A percentile compares a stretch with the other conserved stretches of the same genome.
Evolutionary conservation across 148 eudicot genomes (phyloP).

Genomic region (Dianthus caryophyllus): DNA sequence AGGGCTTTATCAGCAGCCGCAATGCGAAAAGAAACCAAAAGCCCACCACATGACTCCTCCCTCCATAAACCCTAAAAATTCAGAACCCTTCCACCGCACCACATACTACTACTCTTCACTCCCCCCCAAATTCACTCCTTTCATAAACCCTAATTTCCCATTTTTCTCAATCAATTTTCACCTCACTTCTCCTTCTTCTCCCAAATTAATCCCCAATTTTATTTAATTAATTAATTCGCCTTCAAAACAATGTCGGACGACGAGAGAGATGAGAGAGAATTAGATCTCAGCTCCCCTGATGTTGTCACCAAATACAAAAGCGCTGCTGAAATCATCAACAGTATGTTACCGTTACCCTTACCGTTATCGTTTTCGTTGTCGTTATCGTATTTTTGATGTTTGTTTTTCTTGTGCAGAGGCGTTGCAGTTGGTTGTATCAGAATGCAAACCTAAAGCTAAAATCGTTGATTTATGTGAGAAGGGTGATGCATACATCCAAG

Average conservation of each 20-base stretch:
- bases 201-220: neutral
- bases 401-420: conserved; percentile 48
- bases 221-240: neutral
- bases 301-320: conserved; percentile 92
- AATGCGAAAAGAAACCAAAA: too few species aligned
- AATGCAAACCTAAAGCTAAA: conserved; percentile 82
- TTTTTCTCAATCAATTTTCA: neutral
- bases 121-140: neutral
- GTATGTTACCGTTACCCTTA: conserved; percentile 25
- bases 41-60: neutral
- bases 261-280: conserved; percentile 87
- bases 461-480: conserved; percentile 85
- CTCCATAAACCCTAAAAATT: conserved; percentile 17
- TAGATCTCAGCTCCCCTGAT: conserved; percentile 84
- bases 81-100: neutral
- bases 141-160: conserved; percentile 12
- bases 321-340: conserved; percentile 91
- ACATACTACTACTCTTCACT: too few species aligned
- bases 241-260: conserved; percentile 65
- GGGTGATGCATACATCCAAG: conserved; percentile 61
- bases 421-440: conserved; percentile 68
- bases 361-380: neutral
- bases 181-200: neutral
- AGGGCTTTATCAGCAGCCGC: too few species aligned
- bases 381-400: neutral